Evolutionary conservation across 2,329 filamentous ascomycete genomes (phyloP).

Genomic region (Neofusicoccum laricinum): DNA sequence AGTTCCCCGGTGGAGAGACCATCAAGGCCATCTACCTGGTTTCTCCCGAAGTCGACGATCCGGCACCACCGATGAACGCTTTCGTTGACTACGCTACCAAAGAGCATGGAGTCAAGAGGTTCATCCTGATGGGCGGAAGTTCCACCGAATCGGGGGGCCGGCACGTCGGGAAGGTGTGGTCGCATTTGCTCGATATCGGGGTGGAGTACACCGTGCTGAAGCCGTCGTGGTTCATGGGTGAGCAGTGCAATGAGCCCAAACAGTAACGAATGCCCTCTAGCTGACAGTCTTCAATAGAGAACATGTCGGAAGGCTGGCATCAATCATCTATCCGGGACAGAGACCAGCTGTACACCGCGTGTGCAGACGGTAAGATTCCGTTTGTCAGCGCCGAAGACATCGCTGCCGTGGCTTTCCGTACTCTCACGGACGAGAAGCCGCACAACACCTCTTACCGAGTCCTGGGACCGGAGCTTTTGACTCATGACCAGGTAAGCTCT

Average conservation of each 20-base stretch:
- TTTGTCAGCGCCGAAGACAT: conserved; percentile 50
- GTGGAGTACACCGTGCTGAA: conserved; percentile 39
- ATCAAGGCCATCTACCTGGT: conserved; percentile 45
- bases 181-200: conserved; percentile 37
- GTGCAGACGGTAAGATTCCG: conserved; percentile 44
- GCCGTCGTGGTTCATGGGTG: conserved; percentile 51
- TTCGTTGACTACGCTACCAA: conserved; percentile 42
- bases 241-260: not conserved
- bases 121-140: conserved; percentile 46
- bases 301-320: conserved; percentile 39
- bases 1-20: not conserved
- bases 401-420: conserved; percentile 42
- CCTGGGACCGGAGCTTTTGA: conserved; percentile 32
- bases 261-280: not conserved
- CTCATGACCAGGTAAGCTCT: conserved; percentile 27
- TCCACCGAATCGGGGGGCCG: conserved; percentile 35
- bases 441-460: conserved; percentile 42
- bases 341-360: conserved; percentile 44
- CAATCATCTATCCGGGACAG: conserved; percentile 36
- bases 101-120: conserved; percentile 37
- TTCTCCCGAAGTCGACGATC: conserved; percentile 33
- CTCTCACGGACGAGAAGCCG: conserved; percentile 38
- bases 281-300: conserved; percentile 35
- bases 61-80: conserved; percentile 32
- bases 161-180: conserved; percentile 37